Evolutionary conservation across 176 grass and related monocot species (phyloP), one percentile per base, ranked within the genome.

Genomic region (Oryza rufipogon): DNA sequence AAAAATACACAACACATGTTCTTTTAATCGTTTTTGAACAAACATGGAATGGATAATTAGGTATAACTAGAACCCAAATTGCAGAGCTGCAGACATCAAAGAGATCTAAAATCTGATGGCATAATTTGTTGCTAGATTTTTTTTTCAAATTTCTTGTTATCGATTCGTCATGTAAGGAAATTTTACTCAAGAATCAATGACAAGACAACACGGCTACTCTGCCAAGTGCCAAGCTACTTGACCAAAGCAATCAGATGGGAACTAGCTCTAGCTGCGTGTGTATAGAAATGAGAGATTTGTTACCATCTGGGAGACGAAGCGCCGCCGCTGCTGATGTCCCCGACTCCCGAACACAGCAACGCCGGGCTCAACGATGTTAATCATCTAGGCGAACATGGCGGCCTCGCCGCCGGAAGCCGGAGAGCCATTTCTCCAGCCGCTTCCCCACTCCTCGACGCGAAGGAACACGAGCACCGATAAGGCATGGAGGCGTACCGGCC

Each of bases 1-100:
- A 67, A 82, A 86, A 65, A 63, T 89, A 70, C 39, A 51, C 69
- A 67, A 0, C 30, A 42, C 4, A 19, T 51, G 11, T 64, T 71
- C 15, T 3, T 68, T 45, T 68, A 32, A 36, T 36, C 34, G 34
- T 33, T 19, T 19, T 32, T 1, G 19, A 60, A 34, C 6, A 63
- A 46, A 75, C 7, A 80, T 4, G 41, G 1, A 47, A 41, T 68
- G 68, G 34, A 0, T 34, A 70, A 49, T 8, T 13, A 19, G 65
- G 11, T 49, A 48, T 25, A 23, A 22, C 11, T 30, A 76, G 45
- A 84, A 56, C 46, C 11, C 46, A 70, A 15, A 71, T 15, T 47
- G 25, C 23, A 41, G 16, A 23, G 17, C 71, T 54, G 14, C 1
- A 32, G 11, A n/a, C 9, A 51, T 20, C 64, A 23, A 19, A 20